Evolutionary conservation across 192 early-diverging fungal genomes (phyloP).

Genomic region (Linnemannia schmuckeri): DNA sequence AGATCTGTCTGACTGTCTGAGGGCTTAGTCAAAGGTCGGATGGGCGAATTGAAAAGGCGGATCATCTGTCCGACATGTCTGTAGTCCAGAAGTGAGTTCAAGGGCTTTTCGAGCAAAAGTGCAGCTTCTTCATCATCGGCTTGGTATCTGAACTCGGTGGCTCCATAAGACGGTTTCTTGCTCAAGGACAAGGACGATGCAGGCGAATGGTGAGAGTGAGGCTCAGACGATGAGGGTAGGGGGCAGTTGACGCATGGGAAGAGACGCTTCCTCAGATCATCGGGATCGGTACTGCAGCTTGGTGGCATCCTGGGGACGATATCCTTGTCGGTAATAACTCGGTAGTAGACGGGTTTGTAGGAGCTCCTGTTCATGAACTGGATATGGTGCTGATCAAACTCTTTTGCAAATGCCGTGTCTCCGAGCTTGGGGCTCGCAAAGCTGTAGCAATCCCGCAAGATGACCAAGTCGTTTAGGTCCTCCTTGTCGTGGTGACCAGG

Average conservation of each 20-base stretch:
- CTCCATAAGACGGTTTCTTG: slow-evolving; percentile 2
- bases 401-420: slow-evolving; percentile 59
- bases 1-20: slow-evolving; percentile 37
- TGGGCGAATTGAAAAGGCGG: slow-evolving; percentile 5
- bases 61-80: slow-evolving; percentile 39
- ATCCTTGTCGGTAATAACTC: slow-evolving; percentile 61
- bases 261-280: slow-evolving; percentile 14
- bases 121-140: not conserved
- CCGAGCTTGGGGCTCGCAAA: slow-evolving; percentile 63
- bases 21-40: slow-evolving; percentile 22
- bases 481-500: not conserved
- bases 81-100: slow-evolving; percentile 41
- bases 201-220: not conserved
- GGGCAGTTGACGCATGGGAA: slow-evolving; percentile 39
- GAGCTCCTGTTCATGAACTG: not conserved
- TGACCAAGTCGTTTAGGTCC: slow-evolving; percentile 3
- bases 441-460: slow-evolving; percentile 60
- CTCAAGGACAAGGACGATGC: not conserved
- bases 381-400: slow-evolving; percentile 56
- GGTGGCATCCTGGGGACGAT: slow-evolving; percentile 59
- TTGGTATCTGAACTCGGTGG: not conserved
- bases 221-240: not conserved
- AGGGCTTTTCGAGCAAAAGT: not conserved
- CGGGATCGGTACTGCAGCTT: slow-evolving; percentile 37
- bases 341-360: slow-evolving; percentile 50